phyloP scores from a whole-genome alignment of 257 asterid genomes.

The Rehmannia glutinosa region DNA sequence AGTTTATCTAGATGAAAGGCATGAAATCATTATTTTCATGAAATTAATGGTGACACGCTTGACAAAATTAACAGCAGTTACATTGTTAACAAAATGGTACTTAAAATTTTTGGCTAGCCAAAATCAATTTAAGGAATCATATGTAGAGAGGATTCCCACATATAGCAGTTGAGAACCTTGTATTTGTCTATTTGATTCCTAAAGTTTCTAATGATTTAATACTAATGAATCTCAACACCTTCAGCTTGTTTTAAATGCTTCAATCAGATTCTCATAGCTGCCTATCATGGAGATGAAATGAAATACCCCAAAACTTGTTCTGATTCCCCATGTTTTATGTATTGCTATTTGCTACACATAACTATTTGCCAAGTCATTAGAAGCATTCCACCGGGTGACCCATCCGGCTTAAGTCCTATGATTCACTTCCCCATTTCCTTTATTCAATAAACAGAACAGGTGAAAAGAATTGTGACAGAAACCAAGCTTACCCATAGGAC shows the following conservation, averaged over 20 bases:
- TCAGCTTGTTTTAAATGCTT: too few relatives aligned
- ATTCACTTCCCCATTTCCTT: neutral
- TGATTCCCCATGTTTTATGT: too few relatives aligned
- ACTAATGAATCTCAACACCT: neutral
- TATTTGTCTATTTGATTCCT: too few relatives aligned
- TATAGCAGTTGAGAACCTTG: too few relatives aligned
- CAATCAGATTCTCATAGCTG: too few relatives aligned
- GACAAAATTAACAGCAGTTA: neutral
- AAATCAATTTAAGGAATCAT: too few relatives aligned
- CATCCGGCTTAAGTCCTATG: neutral
- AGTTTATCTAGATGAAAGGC: neutral
- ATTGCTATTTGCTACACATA: neutral
- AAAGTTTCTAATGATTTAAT: too few relatives aligned
- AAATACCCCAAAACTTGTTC: neutral
- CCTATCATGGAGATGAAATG: too few relatives aligned
- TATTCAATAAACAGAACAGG: neutral
- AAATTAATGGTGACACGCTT: neutral
- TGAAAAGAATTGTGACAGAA: neutral
- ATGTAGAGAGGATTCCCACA: too few relatives aligned
- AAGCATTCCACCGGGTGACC: neutral
- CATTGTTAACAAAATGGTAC: neutral
- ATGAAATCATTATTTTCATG: neutral
- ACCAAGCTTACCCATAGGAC: slow-evolving; percentile 91
- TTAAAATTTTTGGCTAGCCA: too few relatives aligned
- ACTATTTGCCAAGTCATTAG: neutral